Base-by-base conservation (phyloP, 106 monocot species). In the Apostasia shenzhenica region DNA sequence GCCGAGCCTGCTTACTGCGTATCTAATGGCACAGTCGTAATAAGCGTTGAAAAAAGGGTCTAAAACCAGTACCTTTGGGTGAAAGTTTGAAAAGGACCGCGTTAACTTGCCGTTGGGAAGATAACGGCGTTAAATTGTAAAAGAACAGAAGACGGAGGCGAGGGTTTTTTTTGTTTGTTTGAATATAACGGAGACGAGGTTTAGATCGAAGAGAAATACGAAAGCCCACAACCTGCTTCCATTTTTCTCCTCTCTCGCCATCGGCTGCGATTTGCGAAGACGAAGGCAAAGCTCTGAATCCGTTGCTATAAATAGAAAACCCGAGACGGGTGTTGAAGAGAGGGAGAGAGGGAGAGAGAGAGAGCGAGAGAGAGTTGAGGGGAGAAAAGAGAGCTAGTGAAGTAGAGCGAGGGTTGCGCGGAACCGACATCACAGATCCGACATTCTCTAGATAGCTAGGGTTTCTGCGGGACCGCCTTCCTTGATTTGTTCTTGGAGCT, bases 211-310 rank as follows among this genome's bases (percentile, higher is more conserved):
- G 59, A 59, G 41, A 57, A 58, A 40, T 40, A 39, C 41, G 39
- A 8, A 59, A 59, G 41, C 37, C 41, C 6, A 7, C 37, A 59
- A 9, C 40, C 59, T 41, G 2, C 41, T 8, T 59, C 6, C 6
- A 51, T 4, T 59, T 8, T 59, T 59, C 4, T 8, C 41, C 41
- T 59, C 8, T 2, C 40, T 59, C 59, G 59, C 41, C 59, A 59
- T 59, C 40, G 37, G 9, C 59, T 59, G 39, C 26, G 26, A 26
- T 26, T 26, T 26, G 26, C 26, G 26, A 26, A 26, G 26, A 26
- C 59, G 62, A 62, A 62, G 62, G n/a, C 45, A n/a, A 62, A 62
- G 62, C 62, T 45, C n/a, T 6, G 2, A 37, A 26, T 37, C n/a
- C 26, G 5, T 3, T 2, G 14, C 56, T 2, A 43, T 45, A 13